Percentiles rank a stretch among this genome's conserved stretches.
Evolutionary conservation across 2,329 filamentous ascomycete genomes (phyloP).

Genomic region (Hymenoscyphus fraxineus): DNA sequence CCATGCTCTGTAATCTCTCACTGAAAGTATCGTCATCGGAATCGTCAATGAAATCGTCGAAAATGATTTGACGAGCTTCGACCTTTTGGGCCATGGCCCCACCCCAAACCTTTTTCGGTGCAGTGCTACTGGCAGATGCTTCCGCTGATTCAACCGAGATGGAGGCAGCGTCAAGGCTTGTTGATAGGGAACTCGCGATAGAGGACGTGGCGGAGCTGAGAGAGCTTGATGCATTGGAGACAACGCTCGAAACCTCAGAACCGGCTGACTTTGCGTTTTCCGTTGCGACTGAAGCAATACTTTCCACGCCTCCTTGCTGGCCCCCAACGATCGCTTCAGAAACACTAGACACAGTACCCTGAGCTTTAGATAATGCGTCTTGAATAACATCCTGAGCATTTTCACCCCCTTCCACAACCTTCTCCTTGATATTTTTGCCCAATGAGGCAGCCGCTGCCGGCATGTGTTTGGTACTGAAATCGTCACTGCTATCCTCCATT

Average conservation of each 20-base stretch:
- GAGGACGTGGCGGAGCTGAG: conserved; percentile 33
- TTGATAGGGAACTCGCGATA: conserved; percentile 34
- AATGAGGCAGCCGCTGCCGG: conserved; percentile 51
- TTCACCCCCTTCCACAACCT: conserved; percentile 30
- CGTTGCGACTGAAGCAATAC: conserved; percentile 23
- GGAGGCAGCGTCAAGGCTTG: conserved; percentile 30
- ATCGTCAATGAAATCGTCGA: conserved; percentile 44
- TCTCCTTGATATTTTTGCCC: conserved; percentile 32
- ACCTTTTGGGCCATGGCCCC: conserved; percentile 37
- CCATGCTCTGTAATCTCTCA: conserved; percentile 47
- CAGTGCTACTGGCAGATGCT: conserved; percentile 28
- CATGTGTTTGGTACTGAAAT: conserved; percentile 70
- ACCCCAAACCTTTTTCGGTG: conserved; percentile 48
- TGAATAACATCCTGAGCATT: conserved; percentile 27
- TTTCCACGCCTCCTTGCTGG: conserved; percentile 33
- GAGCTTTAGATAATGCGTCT: conserved; percentile 23
- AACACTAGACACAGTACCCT: conserved; percentile 22
- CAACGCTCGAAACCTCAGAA: conserved; percentile 22
- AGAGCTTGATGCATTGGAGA: conserved; percentile 25
- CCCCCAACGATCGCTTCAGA: conserved; percentile 25
- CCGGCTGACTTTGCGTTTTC: conserved; percentile 26
- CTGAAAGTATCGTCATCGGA: conserved; percentile 46
- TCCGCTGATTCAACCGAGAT: conserved; percentile 27
- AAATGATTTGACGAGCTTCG: conserved; percentile 49
- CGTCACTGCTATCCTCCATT: conserved; percentile 68